A percentile compares a stretch with the other conserved stretches of the same genome.
These are phyloP conservation scores for Lactarius hatsudake DNA, from an alignment of 768 basidiomycete species.

Conservation along the genomic window DNA sequence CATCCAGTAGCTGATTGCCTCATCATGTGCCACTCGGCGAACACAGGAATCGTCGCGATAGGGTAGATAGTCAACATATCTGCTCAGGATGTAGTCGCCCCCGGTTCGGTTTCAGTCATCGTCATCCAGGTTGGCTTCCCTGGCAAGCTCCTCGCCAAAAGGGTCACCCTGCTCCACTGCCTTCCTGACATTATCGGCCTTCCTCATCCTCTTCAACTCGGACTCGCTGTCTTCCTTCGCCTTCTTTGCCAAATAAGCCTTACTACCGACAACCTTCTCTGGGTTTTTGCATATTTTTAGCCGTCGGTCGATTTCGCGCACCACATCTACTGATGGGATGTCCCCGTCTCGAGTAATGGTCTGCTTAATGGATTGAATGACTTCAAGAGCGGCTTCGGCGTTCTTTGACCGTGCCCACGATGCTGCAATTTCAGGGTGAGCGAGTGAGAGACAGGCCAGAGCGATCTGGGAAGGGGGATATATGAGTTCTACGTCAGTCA, in stretches of 20 bases:
- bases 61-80: background rate
- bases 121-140: constrained; percentile 32
- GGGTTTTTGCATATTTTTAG: constrained; percentile 92
- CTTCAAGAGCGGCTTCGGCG: constrained; percentile 36
- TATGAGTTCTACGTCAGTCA: constrained; percentile 89
- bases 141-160: constrained; percentile 57
- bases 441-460: constrained; percentile 70
- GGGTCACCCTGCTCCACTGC: constrained; percentile 62
- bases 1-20: background rate
- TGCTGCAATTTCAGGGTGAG: constrained; percentile 54
- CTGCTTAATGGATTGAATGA: constrained; percentile 52
- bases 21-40: background rate
- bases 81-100: background rate
- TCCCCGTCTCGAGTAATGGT: constrained; percentile 55
- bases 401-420: constrained; percentile 57
- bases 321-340: constrained; percentile 74
- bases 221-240: constrained; percentile 69
- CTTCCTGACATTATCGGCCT: constrained; percentile 50
- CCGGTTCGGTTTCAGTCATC: constrained; percentile 24
- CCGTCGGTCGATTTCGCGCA: constrained; percentile 86
- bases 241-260: constrained; percentile 69
- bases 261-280: constrained; percentile 90
- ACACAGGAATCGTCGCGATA: background rate
- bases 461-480: constrained; percentile 95
- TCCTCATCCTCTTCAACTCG: constrained; percentile 56